These are phyloP conservation scores for Botrytis hyacinthi DNA, from an alignment of 2,329 filamentous ascomycete genomes.

Conservation along the genomic window DNA sequence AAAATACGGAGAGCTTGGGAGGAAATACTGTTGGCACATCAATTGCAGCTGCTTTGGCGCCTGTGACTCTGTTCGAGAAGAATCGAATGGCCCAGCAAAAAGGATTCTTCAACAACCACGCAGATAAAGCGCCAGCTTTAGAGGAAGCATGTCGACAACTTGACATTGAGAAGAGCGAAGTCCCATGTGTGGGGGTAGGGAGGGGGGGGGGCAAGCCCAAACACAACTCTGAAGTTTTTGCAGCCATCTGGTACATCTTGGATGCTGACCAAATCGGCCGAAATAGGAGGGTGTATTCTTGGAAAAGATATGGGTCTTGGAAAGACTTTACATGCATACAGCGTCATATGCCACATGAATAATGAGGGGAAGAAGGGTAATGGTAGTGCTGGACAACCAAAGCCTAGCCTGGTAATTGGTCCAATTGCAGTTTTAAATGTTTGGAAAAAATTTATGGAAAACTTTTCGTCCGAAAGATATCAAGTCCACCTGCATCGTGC, in stretches of 20 bases:
- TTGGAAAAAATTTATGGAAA: neutral
- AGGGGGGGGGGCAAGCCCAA: too few relatives aligned
- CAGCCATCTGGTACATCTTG: neutral
- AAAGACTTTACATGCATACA: neutral
- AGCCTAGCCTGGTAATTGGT: neutral
- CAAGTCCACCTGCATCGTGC: neutral
- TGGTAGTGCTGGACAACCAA: neutral
- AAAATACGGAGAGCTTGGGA: neutral
- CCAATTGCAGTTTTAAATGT: neutral
- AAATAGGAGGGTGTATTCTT: neutral
- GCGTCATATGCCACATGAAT: neutral
- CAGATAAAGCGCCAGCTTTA: neutral
- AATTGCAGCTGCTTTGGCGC: neutral
- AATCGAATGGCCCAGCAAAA: neutral
- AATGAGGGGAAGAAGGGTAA: neutral
- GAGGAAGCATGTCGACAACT: neutral
- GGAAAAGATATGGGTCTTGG: neutral
- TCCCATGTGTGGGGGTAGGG: neutral
- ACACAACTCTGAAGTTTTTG: neutral
- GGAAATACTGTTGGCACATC: neutral
- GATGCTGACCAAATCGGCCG: neutral
- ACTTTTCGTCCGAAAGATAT: neutral
- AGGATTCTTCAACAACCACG: rapidly evolving
- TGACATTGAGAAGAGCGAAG: neutral
- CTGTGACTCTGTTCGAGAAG: neutral